phyloP scores from a whole-genome alignment of 371 early-diverging fungal species.

The Mucor piriformis region DNA sequence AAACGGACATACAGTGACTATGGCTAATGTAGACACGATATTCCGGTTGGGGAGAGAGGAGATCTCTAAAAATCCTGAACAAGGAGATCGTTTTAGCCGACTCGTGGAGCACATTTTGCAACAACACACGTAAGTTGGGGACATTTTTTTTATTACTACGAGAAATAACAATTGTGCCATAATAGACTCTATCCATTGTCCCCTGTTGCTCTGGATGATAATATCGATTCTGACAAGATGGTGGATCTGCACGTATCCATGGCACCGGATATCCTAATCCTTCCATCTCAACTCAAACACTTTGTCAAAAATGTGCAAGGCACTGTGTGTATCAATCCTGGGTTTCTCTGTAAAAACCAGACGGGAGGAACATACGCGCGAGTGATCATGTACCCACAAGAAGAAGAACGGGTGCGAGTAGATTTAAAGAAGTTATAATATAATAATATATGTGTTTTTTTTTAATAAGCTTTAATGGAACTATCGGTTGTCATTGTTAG shows the following conservation, averaged over 20 bases:
- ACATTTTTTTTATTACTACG: too few relatives aligned
- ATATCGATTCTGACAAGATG: constrained; percentile 53
- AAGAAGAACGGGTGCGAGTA: constrained; percentile 54
- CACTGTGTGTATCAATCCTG: constrained; percentile 82
- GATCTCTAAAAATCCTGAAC: constrained; percentile 46
- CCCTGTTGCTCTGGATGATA: constrained; percentile 65
- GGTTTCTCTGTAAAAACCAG: constrained; percentile 63
- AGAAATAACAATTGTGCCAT: neutral
- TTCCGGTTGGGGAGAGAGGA: constrained; percentile 70
- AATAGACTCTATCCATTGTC: constrained; percentile 79
- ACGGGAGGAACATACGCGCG: constrained; percentile 78
- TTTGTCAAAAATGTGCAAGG: constrained; percentile 72
- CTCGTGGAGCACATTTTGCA: constrained; percentile 71
- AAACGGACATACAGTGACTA: constrained; percentile 78
- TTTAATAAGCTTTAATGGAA: constrained; percentile 22
- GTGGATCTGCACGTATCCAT: constrained; percentile 53
- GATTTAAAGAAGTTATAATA: constrained; percentile 65
- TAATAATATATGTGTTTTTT: neutral
- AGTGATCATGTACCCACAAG: constrained; percentile 66
- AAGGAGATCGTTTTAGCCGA: constrained; percentile 66
- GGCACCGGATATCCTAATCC: constrained; percentile 82
- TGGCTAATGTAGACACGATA: constrained; percentile 74
- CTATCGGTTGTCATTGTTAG: constrained; percentile 39
- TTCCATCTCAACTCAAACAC: constrained; percentile 71
- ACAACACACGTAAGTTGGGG: constrained; percentile 69